These are phyloP conservation scores for Xylaria sp. DNA, from an alignment of 2,329 filamentous ascomycete species.

Conservation along the genomic window DNA sequence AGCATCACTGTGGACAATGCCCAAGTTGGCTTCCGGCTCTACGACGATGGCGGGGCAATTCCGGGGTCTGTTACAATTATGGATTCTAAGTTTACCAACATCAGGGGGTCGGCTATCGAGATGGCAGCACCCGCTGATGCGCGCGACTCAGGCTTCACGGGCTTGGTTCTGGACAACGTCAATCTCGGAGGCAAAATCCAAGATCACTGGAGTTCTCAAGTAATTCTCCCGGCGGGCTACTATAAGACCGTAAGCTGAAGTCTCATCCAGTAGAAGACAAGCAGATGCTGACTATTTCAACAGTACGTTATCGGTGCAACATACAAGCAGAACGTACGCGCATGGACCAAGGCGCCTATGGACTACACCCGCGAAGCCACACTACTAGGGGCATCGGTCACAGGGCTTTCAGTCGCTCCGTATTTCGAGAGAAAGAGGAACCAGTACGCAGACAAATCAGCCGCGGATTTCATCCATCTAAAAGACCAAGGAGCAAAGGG, in stretches of 20 bases:
- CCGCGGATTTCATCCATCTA: slow-evolving; percentile 69
- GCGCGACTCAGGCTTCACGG: slow-evolving; percentile 11
- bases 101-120: slow-evolving; percentile 13
- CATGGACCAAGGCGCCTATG: background rate
- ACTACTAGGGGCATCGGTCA: slow-evolving; percentile 1
- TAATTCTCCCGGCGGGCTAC: slow-evolving; percentile 13
- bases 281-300: background rate
- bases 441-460: slow-evolving; percentile 68
- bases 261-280: background rate
- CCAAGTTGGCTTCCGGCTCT: slow-evolving; percentile 62
- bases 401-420: slow-evolving; percentile 30
- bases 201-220: slow-evolving; percentile 12
- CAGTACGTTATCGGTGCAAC: slow-evolving; percentile 9
- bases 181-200: slow-evolving; percentile 14
- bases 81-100: slow-evolving; percentile 12
- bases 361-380: slow-evolving; percentile 15
- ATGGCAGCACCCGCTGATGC: slow-evolving; percentile 6
- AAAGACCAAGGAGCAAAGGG: slow-evolving; percentile 72
- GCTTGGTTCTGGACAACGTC: slow-evolving; percentile 17
- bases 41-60: slow-evolving; percentile 45
- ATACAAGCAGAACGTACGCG: background rate
- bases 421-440: slow-evolving; percentile 80
- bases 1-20: slow-evolving; percentile 68
- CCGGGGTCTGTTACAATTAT: slow-evolving; percentile 10
- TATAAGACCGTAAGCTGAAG: slow-evolving; percentile 11